phyloP scores from a whole-genome alignment of 2,329 filamentous ascomycete genomes.

The Xylaria sp. region DNA sequence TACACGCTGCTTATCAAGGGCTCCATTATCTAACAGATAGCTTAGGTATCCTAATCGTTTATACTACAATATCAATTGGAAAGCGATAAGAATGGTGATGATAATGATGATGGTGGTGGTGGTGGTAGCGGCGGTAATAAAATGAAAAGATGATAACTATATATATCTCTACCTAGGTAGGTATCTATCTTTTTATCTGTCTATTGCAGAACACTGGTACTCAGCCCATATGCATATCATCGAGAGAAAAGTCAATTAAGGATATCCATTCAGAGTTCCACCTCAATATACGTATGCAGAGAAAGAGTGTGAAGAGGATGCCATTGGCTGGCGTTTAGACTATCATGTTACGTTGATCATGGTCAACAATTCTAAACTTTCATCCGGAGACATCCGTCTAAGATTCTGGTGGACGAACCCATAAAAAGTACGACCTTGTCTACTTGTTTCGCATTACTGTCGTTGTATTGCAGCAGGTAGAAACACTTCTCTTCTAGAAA shows the following conservation, averaged over 20 bases:
- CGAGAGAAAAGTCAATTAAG: neutral
- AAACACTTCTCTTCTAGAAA: constrained; percentile 1
- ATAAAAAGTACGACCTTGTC: neutral
- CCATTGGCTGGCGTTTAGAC: neutral
- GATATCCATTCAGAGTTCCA: neutral
- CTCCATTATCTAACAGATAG: neutral
- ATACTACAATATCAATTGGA: neutral
- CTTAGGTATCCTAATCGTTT: neutral
- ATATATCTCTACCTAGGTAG: no score
- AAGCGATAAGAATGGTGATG: neutral
- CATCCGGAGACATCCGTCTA: neutral
- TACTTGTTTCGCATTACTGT: neutral
- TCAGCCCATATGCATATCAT: neutral
- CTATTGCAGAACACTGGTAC: neutral
- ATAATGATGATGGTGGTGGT: neutral
- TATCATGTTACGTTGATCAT: neutral
- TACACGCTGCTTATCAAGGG: constrained; percentile 7
- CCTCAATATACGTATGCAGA: neutral
- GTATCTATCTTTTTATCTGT: no score
- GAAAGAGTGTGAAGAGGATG: neutral
- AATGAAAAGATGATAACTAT: no score
- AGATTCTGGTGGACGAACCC: neutral
- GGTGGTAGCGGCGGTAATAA: no score
- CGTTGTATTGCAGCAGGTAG: constrained; percentile 1
- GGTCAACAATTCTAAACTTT: neutral